phyloP scores from a whole-genome alignment of 2,329 filamentous ascomycete species.

The Talaromyces funiculosus region DNA sequence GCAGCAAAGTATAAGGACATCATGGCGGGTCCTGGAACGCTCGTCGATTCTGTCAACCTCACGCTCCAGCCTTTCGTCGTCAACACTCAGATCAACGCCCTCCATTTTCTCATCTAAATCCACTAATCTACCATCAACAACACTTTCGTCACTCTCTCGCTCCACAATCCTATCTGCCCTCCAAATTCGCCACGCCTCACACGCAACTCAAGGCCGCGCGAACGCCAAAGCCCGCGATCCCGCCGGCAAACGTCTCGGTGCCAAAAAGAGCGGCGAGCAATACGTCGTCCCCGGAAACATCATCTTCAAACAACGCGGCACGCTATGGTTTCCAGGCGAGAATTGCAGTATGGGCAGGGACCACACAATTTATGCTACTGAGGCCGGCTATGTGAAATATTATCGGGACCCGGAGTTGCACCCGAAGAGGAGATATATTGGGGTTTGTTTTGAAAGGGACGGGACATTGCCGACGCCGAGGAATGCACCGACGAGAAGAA shows the following conservation, averaged over 20 bases:
- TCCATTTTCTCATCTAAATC: conserved; percentile 19
- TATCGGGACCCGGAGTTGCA: conserved; percentile 82
- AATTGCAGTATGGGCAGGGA: conserved; percentile 93
- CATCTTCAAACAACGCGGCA: conserved; percentile 93
- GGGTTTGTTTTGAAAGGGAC: conserved; percentile 77
- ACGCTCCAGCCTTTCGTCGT: conserved; percentile 13
- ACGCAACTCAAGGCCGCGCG: conserved; percentile 60
- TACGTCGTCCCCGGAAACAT: conserved; percentile 96
- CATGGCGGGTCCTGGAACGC: conserved; percentile 35
- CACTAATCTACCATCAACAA: conserved; percentile 14
- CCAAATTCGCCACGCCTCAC: conserved; percentile 56
- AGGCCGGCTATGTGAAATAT: conserved; percentile 90
- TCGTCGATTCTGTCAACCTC: conserved; percentile 27
- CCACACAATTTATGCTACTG: conserved; percentile 86
- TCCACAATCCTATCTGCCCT: conserved; percentile 32
- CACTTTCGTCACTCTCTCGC: conserved; percentile 16
- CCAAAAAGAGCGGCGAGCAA: conserved; percentile 88
- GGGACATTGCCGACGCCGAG: conserved; percentile 71
- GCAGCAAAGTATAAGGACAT: conserved; percentile 37
- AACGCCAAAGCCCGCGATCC: conserved; percentile 63
- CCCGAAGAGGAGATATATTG: conserved; percentile 88
- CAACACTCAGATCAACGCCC: conserved; percentile 15
- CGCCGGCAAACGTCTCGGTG: conserved; percentile 80
- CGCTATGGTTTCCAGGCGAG: conserved; percentile 89
- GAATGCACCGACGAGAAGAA: conserved; percentile 67